Evolutionary conservation across 768 basidiomycete species (phyloP).

Genomic region (Rhodotorula kratochvilovae): DNA sequence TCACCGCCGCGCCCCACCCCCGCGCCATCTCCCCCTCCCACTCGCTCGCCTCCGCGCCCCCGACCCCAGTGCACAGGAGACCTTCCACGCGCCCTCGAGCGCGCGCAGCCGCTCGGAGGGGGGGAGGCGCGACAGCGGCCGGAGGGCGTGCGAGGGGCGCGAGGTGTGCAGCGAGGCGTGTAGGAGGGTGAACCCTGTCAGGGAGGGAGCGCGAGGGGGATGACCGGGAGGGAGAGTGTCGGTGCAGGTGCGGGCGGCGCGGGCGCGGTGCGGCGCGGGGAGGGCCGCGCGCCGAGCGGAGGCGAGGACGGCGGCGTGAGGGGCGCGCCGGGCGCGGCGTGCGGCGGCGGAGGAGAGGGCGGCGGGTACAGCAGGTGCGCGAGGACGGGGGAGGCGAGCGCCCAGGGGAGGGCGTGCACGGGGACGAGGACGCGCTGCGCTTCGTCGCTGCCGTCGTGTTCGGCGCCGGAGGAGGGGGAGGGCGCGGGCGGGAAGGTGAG

Average conservation of each 20-base stretch:
- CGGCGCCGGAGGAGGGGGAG: too few species aligned
- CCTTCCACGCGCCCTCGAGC: not conserved
- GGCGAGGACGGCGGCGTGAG: too few species aligned
- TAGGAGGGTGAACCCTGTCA: not conserved
- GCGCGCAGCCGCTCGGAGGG: too few species aligned
- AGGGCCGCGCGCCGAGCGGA: too few species aligned
- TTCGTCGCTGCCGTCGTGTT: too few species aligned
- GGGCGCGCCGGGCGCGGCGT: too few species aligned
- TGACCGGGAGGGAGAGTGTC: not conserved
- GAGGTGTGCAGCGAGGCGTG: constrained; percentile 11
- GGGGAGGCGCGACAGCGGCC: too few species aligned
- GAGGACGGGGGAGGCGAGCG: not conserved
- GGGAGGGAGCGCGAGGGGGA: constrained; percentile 1
- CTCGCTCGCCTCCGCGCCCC: not conserved
- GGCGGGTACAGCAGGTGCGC: not conserved
- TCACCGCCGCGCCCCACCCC: not conserved
- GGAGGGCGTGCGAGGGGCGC: not conserved
- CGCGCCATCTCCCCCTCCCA: not conserved
- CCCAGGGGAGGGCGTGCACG: constrained; percentile 7
- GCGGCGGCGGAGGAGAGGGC: not conserved
- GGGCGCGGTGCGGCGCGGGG: too few species aligned
- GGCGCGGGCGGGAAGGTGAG: not conserved
- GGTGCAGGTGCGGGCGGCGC: too few species aligned
- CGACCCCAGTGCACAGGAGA: not conserved
- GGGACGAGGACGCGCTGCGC: constrained; percentile 3